Conservation (phyloP, 441 rosid genomes). For the Brassica balearica region DNA sequence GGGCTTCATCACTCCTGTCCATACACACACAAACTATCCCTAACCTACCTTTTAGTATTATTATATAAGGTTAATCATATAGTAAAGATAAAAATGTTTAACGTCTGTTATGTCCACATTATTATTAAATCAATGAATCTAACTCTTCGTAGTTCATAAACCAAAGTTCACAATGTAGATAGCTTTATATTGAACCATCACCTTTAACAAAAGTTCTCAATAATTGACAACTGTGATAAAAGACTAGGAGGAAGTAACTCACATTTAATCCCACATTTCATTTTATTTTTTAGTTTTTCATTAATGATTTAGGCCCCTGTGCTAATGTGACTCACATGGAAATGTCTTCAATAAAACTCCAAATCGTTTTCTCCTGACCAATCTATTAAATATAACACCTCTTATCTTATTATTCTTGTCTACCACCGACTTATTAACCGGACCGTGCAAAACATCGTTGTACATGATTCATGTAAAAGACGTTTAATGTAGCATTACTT, state of each 20-base stretch:
- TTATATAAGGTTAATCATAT: conserved; percentile 1
- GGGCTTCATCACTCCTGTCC: neutral
- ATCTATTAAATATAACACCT: neutral
- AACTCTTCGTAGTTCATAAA: neutral
- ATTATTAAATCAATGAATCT: neutral
- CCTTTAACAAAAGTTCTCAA: neutral
- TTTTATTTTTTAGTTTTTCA: neutral
- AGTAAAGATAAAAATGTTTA: neutral
- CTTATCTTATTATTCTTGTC: neutral
- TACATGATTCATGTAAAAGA: conserved; percentile 5
- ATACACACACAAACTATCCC: neutral
- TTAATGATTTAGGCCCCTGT: conserved; percentile 8
- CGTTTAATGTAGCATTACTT: neutral
- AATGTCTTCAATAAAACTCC: neutral
- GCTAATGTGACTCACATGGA: conserved; percentile 16
- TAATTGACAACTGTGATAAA: neutral
- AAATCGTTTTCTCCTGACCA: conserved; percentile 1
- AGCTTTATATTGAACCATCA: neutral
- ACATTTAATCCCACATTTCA: neutral
- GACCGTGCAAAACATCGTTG: conserved; percentile 10
- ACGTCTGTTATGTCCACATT: neutral
- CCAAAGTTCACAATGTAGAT: neutral
- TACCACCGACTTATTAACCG: conserved; percentile 5
- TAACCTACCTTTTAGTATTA: neutral
- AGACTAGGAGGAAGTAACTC: neutral